Conservation (phyloP, 495 filamentous ascomycete genomes). For the Neurospora sp. region DNA sequence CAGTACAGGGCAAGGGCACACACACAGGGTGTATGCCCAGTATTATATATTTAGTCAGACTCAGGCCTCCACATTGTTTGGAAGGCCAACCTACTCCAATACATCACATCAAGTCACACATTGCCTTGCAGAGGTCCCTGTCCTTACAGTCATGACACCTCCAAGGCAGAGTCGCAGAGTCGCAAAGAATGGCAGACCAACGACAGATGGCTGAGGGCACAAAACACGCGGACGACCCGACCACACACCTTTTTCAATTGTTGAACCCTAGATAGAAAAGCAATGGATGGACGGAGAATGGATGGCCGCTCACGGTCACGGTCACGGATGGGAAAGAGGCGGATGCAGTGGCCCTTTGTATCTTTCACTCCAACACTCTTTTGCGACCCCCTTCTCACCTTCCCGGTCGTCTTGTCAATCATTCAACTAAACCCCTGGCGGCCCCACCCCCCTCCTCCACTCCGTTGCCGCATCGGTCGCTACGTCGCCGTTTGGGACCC, state of each 20-base stretch:
- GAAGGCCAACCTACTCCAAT: too few relatives aligned
- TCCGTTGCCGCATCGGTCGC: neutral
- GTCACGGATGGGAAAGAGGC: neutral
- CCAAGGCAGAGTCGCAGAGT: neutral
- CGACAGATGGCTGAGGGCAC: neutral
- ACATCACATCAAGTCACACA: too few relatives aligned
- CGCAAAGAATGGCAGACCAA: neutral
- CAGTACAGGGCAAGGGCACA: too few relatives aligned
- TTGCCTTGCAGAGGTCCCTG: too few relatives aligned
- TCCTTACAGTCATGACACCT: neutral
- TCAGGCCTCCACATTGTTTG: too few relatives aligned
- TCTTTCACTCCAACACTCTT: neutral
- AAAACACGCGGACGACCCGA: neutral
- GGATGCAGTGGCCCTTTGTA: neutral
- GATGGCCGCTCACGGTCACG: neutral
- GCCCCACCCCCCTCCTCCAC: neutral
- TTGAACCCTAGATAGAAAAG: neutral
- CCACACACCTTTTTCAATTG: neutral
- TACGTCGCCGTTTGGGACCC: constrained; percentile 2
- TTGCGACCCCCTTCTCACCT: neutral
- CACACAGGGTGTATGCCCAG: too few relatives aligned
- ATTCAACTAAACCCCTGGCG: neutral
- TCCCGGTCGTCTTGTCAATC: neutral
- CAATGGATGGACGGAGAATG: neutral
- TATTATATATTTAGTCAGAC: too few relatives aligned